Evolutionary conservation across 2,329 filamentous ascomycete genomes (phyloP), one percentile per base, ranked within the genome.

Genomic region (Xylaria sp.): DNA sequence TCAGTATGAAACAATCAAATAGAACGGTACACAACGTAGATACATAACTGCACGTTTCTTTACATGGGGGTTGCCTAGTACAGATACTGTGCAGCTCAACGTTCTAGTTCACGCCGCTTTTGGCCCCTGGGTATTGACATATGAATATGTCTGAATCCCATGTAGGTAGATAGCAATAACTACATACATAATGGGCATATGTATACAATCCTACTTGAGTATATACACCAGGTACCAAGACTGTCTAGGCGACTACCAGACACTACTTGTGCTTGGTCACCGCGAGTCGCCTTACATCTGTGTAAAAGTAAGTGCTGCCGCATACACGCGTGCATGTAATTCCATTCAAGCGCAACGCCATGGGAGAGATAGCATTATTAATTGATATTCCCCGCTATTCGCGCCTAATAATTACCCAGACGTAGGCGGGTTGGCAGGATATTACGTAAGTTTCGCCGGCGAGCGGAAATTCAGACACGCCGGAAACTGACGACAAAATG

Each of bases 311-410:
- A 50, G 46, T 25, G 20, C 46, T 50, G 28, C 28, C 7, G 51
- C 51, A 20, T 39, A 8, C 52, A 50, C 20, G 31, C 20, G 34
- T 56, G 52, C 52, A 56, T 23, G 9, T 13, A 20, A 37, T 56
- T 9, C 31, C 18, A 3, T 37, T 18, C 44, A 46, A 28, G 37
- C 39, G 7, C 23, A 62, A 20, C 18, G 34, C 28, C 20, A 18
- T 23, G n/a, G 12, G 31, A 56, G 23, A 56, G 31, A 56, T 13
- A 56, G 31, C 34, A 25, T 50, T 31, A 15, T n/a, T 25, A 6
- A 25, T 20, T 6, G n/a, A 18, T 55, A 56, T 54, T 39, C 23
- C 28, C 39, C 65, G 51, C 44, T 5, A 58, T 25, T 23, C 65
- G 65, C 65, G 65, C 41, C 23, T 52, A 18, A 23, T 2, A 39